These are phyloP conservation scores for Erodium maritimum DNA, from an alignment of 345 rosid genomes.

Conservation along the genomic window DNA sequence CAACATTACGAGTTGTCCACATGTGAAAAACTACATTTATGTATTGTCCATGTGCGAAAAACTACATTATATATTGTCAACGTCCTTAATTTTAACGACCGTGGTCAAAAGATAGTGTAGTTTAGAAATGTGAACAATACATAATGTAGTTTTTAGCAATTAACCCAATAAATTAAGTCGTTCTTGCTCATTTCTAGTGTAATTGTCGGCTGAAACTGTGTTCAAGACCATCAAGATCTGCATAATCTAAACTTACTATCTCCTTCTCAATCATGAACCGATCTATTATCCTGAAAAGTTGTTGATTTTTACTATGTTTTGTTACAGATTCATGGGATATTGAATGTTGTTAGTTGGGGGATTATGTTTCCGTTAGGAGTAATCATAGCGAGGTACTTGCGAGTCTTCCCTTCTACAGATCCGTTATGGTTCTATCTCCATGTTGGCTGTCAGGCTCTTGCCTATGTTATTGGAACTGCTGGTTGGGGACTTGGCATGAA, in stretches of 20 bases:
- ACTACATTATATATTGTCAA: no score
- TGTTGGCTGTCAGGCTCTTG: slow-evolving; percentile 13
- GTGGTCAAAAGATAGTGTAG: no score
- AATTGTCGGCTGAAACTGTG: background rate
- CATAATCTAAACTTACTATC: background rate
- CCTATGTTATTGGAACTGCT: slow-evolving; percentile 16
- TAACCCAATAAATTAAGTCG: background rate
- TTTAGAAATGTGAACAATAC: no score
- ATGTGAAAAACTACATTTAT: no score
- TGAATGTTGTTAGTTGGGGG: slow-evolving; percentile 28
- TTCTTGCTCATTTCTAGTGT: background rate
- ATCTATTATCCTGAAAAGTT: background rate
- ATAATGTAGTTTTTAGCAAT: no score
- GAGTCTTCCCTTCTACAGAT: slow-evolving; percentile 17
- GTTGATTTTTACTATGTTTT: background rate
- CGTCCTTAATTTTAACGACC: no score
- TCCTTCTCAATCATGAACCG: background rate
- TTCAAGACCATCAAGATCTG: background rate
- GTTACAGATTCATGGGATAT: slow-evolving; percentile 16
- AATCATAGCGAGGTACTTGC: slow-evolving; percentile 20
- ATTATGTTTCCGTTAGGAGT: slow-evolving; percentile 22
- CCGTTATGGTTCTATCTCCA: slow-evolving; percentile 29
- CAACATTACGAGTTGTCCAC: no score
- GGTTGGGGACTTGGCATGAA: slow-evolving; percentile 21
- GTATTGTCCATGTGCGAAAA: no score